These are phyloP conservation scores for Calocybe gambosa DNA, from an alignment of 1,284 basidiomycete genomes.

Conservation along the genomic window DNA sequence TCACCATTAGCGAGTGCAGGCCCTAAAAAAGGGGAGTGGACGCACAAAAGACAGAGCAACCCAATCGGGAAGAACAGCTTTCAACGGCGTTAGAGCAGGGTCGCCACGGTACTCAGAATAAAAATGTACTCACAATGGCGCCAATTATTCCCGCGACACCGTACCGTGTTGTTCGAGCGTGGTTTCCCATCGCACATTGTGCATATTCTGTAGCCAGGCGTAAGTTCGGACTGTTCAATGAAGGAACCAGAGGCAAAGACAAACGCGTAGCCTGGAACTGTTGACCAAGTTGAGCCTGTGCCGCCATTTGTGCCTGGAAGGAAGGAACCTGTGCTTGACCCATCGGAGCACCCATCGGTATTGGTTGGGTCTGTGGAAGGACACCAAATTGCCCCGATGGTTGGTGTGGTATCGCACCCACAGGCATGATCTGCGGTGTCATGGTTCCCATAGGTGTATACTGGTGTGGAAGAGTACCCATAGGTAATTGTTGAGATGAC, in stretches of 20 bases:
- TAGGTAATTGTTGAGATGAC: background rate
- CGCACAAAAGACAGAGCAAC: constrained; percentile 11
- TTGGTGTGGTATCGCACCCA: constrained; percentile 1
- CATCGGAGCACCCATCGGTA: background rate
- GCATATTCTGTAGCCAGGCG: constrained; percentile 10
- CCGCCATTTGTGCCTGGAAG: background rate
- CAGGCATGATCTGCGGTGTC: background rate
- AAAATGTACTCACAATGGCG: constrained; percentile 22
- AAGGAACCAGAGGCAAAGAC: constrained; percentile 2
- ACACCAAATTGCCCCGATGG: background rate
- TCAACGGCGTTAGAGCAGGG: background rate
- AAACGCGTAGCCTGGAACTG: constrained; percentile 12
- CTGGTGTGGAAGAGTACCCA: background rate
- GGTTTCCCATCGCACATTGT: constrained; percentile 29
- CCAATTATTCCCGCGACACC: constrained; percentile 31
- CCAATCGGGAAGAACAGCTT: constrained; percentile 10
- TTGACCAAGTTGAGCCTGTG: constrained; percentile 10
- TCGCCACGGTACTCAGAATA: background rate
- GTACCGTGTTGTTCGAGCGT: constrained; percentile 24
- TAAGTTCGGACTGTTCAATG: background rate
- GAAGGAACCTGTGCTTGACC: background rate
- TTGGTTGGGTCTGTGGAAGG: background rate
- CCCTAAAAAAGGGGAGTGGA: background rate
- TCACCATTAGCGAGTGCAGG: background rate
- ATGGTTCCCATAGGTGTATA: background rate